Percentiles rank a stretch among this genome's conserved stretches.
These are phyloP conservation scores for Aspergillus flavus DNA, from an alignment of 2,329 filamentous ascomycete genomes.

Conservation along the genomic window DNA sequence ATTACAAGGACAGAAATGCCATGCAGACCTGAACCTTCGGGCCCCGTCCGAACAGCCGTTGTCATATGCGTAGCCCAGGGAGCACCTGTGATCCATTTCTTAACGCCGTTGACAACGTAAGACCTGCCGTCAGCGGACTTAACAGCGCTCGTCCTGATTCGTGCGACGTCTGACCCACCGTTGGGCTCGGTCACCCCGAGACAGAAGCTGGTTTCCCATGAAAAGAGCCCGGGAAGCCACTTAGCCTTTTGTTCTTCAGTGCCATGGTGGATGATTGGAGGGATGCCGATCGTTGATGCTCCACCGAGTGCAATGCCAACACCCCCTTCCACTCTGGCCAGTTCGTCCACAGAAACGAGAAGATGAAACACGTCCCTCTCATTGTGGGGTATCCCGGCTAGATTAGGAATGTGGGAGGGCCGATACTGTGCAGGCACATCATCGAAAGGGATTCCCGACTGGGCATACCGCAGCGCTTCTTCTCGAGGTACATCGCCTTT, in stretches of 20 bases:
- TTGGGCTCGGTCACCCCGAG: constrained; percentile 18
- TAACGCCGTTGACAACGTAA: constrained; percentile 66
- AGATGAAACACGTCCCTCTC: background rate
- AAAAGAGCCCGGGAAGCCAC: constrained; percentile 18
- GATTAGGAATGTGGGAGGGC: no score
- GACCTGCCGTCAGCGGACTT: constrained; percentile 65
- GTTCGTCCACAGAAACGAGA: background rate
- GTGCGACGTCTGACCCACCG: constrained; percentile 66
- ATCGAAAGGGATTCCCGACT: no score
- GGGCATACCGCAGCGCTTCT: background rate
- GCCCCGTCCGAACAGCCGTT: constrained; percentile 50
- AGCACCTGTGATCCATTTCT: constrained; percentile 81
- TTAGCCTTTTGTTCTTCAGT: constrained; percentile 18
- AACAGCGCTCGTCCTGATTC: constrained; percentile 71
- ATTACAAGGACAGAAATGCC: constrained; percentile 74
- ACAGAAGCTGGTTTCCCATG: constrained; percentile 12
- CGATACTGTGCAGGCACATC: no score
- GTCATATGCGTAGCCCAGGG: constrained; percentile 77
- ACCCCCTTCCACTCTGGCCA: background rate
- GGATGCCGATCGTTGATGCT: constrained; percentile 16
- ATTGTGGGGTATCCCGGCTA: no score
- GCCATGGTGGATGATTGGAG: constrained; percentile 20
- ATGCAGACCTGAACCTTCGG: constrained; percentile 67
- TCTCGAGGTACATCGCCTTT: background rate
- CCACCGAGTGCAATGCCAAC: constrained; percentile 6